phyloP scores from a whole-genome alignment of 2,329 filamentous ascomycete genomes.

The Diplodia scrobiculata region DNA sequence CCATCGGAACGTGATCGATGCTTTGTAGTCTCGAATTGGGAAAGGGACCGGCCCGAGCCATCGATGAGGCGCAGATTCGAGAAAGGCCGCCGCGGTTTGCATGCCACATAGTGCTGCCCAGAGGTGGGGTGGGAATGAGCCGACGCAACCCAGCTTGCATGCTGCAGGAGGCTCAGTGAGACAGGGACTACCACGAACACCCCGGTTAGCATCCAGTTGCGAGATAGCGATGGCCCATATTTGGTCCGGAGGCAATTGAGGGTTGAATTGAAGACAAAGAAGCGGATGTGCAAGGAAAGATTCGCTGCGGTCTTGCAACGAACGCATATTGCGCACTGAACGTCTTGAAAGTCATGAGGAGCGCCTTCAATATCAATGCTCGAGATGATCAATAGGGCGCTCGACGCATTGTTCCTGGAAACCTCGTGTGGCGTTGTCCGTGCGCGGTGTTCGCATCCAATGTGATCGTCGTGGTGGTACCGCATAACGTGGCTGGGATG shows the following conservation, averaged over 20 bases:
- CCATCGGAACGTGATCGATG: constrained; percentile 17
- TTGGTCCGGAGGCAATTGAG: background rate
- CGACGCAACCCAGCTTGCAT: constrained; percentile 13
- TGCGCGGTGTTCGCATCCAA: constrained; percentile 22
- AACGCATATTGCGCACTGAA: background rate
- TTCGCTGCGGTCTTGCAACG: background rate
- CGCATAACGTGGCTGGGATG: constrained; percentile 22
- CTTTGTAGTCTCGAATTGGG: constrained; percentile 1
- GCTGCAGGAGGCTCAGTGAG: constrained; percentile 15
- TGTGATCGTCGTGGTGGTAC: constrained; percentile 15
- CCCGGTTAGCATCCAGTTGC: background rate
- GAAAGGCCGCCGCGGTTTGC: background rate
- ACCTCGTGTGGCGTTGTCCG: background rate
- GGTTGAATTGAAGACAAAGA: background rate
- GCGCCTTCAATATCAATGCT: constrained; percentile 17
- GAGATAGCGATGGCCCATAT: background rate
- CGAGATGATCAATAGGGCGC: background rate
- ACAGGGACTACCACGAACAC: background rate
- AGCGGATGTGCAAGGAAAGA: too few species aligned
- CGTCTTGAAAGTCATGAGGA: background rate
- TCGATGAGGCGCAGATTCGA: constrained; percentile 12
- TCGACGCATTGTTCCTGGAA: constrained; percentile 13
- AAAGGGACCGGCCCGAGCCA: constrained; percentile 26
- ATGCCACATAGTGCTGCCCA: background rate
- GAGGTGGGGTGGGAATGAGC: constrained; percentile 1